Percentiles rank a stretch among this genome's conserved stretches.
These are phyloP conservation scores for Podosphaera leucotricha DNA, from an alignment of 2,329 filamentous ascomycete genomes.

Conservation along the genomic window DNA sequence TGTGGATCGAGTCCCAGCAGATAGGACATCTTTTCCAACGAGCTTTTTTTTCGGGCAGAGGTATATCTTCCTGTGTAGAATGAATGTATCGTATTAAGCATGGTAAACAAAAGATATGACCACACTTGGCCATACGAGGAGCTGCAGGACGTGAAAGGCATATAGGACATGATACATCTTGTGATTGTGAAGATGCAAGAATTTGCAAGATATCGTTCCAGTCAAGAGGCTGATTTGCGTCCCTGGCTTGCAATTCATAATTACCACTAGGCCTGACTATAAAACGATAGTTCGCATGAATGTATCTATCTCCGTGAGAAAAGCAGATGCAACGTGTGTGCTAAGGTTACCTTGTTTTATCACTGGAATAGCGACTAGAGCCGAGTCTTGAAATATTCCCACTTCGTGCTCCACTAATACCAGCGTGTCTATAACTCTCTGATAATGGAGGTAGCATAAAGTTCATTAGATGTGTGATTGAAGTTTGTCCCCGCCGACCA, in stretches of 20 bases:
- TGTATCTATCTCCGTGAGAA: conserved; percentile 30
- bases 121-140: conserved; percentile 88
- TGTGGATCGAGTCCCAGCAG: conserved; percentile 80
- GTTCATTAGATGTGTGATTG: conserved; percentile 90
- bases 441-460: conserved; percentile 61
- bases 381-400: conserved; percentile 66
- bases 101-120: conserved; percentile 87
- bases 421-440: conserved; percentile 27
- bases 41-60: conserved; percentile 39
- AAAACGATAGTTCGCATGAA: conserved; percentile 95
- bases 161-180: conserved; percentile 76
- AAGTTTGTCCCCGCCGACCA: conserved; percentile 75
- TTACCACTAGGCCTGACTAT: conserved; percentile 64
- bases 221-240: conserved; percentile 74
- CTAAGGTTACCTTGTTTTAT: conserved; percentile 55
- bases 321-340: neutral
- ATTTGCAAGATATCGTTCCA: conserved; percentile 85
- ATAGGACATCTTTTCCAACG: conserved; percentile 92
- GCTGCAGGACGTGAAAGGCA: conserved; percentile 83
- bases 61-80: conserved; percentile 42
- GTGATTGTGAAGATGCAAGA: conserved; percentile 71
- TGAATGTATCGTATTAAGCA: conserved; percentile 95
- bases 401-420: conserved; percentile 27
- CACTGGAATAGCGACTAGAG: conserved; percentile 69
- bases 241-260: conserved; percentile 58